Percentiles rank a stretch among this genome's conserved stretches.
phyloP scores from a whole-genome alignment of 768 basidiomycete species.

The Psilocybe cyanescens region DNA sequence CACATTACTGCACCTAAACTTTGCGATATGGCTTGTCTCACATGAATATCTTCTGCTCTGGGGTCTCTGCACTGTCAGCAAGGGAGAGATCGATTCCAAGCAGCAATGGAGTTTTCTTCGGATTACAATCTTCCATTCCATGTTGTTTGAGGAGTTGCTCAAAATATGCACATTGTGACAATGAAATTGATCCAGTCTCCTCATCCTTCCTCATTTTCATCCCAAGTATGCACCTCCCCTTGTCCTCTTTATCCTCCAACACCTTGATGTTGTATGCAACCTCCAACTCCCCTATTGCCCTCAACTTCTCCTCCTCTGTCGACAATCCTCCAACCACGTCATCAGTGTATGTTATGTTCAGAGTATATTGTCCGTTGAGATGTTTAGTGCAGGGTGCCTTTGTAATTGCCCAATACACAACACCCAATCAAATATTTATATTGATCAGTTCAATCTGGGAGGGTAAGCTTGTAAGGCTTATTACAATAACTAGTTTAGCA shows the following conservation, averaged over 20 bases:
- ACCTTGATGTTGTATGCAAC: slow-evolving; percentile 1
- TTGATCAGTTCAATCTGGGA: too few species aligned
- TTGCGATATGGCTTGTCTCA: slow-evolving; percentile 28
- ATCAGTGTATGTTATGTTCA: slow-evolving; percentile 9
- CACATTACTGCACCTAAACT: slow-evolving; percentile 27
- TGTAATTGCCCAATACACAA: too few species aligned
- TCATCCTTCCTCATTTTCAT: background rate
- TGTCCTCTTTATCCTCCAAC: background rate
- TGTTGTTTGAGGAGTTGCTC: background rate
- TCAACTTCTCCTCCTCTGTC: slow-evolving; percentile 8
- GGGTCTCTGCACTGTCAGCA: background rate
- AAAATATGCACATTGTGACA: slow-evolving; percentile 3
- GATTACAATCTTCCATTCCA: background rate
- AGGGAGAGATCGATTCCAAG: slow-evolving; percentile 10
- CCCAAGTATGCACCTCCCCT: slow-evolving; percentile 8
- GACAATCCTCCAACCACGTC: background rate
- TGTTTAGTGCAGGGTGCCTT: too few species aligned
- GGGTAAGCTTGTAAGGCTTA: too few species aligned
- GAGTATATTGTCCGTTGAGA: background rate
- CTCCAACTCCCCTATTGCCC: slow-evolving; percentile 3
- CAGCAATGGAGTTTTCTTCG: slow-evolving; percentile 7
- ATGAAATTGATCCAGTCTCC: background rate
- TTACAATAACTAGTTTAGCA: too few species aligned
- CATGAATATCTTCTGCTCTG: slow-evolving; percentile 19
- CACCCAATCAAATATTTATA: too few species aligned